Base-by-base conservation (phyloP, 768 basidiomycete species). In the Leccinellum rugosiceps region DNA sequence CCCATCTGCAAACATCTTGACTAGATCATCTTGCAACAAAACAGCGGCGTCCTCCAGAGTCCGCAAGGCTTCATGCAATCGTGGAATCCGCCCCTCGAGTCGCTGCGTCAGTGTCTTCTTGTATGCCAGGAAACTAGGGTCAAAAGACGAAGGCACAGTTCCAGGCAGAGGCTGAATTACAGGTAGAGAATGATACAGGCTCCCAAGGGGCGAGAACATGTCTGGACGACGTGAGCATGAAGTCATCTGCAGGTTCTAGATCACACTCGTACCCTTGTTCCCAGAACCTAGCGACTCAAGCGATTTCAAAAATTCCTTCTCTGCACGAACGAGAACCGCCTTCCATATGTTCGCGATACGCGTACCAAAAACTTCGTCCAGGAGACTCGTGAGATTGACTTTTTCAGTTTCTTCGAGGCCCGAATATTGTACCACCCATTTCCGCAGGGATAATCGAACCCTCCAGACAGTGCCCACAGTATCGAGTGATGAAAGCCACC, bases 401-500 rank as follows among this genome's bases (percentile, higher is more conserved):
- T 70, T 75, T 71, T 95, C 90, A 19, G 68, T 50, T 2, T 68
- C 66, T 19, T 77, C 75, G 43, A 92, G 74, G n/a, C 57, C 60
- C 30, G 78, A 78, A 11, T 69, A n/a, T n/a, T n/a, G 70, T 14
- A 63, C 60, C 2, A 84, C 68, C 78, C 79, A 84, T 47, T 73
- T 78, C 56, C 75, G 73, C 45, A 81, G 73, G 41, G 77, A 83
- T 25, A 72, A 70, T 46, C 89, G 78, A n/a, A 91, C 69, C 31
- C 76, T 80, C 91, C 92, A 93, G 8, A 92, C 80, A 41, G 87
- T 87, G 45, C 78, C 79, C 32, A 88, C 81, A 21, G 66, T 80
- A n/a, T 79, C 73, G 19, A 93, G 72, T 6, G 80, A 78, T 10
- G 75, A 59, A 53, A 94, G 74, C 88, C 88, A 91, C 50, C 72